Evolutionary conservation across 768 basidiomycete species (phyloP), one percentile per base, ranked within the genome.

Genomic region (Myochromella boudieri): DNA sequence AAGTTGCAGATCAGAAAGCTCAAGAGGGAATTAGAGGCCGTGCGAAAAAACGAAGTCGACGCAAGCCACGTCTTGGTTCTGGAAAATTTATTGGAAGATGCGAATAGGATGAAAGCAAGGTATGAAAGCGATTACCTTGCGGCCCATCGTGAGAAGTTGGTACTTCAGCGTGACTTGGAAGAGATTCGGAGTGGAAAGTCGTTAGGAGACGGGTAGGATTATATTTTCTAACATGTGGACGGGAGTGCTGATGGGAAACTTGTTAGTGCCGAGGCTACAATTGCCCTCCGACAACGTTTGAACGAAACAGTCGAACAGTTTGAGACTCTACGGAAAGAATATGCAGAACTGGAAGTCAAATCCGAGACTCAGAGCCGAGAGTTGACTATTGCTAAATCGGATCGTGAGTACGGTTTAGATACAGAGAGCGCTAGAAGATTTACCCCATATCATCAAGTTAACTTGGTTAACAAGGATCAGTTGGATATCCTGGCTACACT

Each of bases 391-490:
- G 88, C 88, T 37, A 91, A 87, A 62, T 91, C 92, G 8, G 88
- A 95, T 61, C 63, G 94, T 95, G 56, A 57, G 85, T 71, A 12
- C 14, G 11, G 18, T 42, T 42, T 38, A n/a, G 17, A 42, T 46
- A 34, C 18, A 6, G 7, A 5, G 18, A 34, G 14, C 18, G 6
- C 6, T 5, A 6, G 33, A 17, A 12, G 33, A 5, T 47, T 37
- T 15, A 44, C 20, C n/a, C 18, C 15, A 17, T 37, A n/a, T 37
- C 6, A n/a, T n/a, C n/a, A n/a, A 95, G 94, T 97, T 59, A 88
- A 81, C 36, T 77, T 98, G 34, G 87, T 97, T 36, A 89, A 93
- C 71, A 92, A 91, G 63, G 93, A 97, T 61, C 92, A 97, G 62
- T 71, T 94, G 17, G 94, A 95, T 42, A 92, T 95, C 48, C 82